Evolutionary conservation across 1,284 basidiomycete genomes (phyloP), one percentile per base, ranked within the genome.

Genomic region (Puccinia triticina): DNA sequence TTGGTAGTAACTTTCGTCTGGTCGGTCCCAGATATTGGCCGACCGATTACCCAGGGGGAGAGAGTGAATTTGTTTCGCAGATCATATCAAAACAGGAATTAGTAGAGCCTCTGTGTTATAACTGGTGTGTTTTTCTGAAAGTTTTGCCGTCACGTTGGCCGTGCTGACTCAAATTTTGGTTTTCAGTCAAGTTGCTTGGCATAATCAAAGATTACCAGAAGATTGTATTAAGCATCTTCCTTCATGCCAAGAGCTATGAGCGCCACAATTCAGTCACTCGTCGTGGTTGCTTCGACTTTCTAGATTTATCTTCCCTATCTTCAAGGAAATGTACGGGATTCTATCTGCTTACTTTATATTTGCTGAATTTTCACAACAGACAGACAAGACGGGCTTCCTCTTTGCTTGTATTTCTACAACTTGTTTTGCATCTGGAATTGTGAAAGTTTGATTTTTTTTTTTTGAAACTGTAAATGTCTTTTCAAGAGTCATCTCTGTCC

Each of bases 11-110:
- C 34, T 64, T 64, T 64, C 64, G 50, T 69, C 48, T 79, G 23
- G 50, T 71, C 32, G 77, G 77, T 40, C 77, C 77, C 4, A 37
- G 64, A 57, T 79, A 79, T 71, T 79, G 77, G 77, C 77, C 77
- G 4, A 79, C 77, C 26, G 77, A 79, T 69, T 79, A 71, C 69
- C 43, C 77, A 21, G 77, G 77, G 12, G 77, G 77, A 26, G 77
- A 79, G n/a, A 71, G 32, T 43, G 77, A 79, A 79, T 79, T 79
- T 32, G 66, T 79, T 37, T 69, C 66, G 2, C 64, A 71, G 57
- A 79, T 79, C 32, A 29, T 79, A 11, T 53, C 43, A 8, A 79
- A 55, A 66, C 48, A 66, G 32, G 77, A 79, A 57, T 48, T 53
- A 26, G 32, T 79, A 2, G 77, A 79, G 55, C 77, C 77, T n/a